These are phyloP conservation scores for Amanita muscaria DNA, from an alignment of 768 basidiomycete genomes.

Conservation along the genomic window DNA sequence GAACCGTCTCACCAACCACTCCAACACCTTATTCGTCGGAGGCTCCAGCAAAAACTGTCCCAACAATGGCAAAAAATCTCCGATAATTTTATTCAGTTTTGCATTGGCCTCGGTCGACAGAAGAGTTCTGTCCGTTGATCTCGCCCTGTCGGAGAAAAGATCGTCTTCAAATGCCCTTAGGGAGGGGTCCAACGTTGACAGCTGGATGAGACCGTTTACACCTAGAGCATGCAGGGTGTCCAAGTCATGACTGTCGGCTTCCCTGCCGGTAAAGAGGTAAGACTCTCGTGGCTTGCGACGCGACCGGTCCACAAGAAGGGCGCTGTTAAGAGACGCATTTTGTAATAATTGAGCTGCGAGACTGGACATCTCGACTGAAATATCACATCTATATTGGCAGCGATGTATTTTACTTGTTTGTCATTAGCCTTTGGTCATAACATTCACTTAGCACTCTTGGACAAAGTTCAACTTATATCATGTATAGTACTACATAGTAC, in stretches of 20 bases:
- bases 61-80: slow-evolving; percentile 56
- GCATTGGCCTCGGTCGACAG: slow-evolving; percentile 52
- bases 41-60: slow-evolving; percentile 77
- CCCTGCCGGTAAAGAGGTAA: slow-evolving; percentile 79
- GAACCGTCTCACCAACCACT: slow-evolving; percentile 93
- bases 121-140: slow-evolving; percentile 69
- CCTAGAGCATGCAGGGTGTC: slow-evolving; percentile 79
- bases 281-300: slow-evolving; percentile 62
- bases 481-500: too few species aligned
- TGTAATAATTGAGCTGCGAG: slow-evolving; percentile 78
- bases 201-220: slow-evolving; percentile 67
- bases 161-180: slow-evolving; percentile 56
- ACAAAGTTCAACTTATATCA: too few species aligned
- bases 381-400: too few species aligned
- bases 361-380: slow-evolving; percentile 30
- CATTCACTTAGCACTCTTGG: too few species aligned
- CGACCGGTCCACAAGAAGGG: slow-evolving; percentile 56
- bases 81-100: slow-evolving; percentile 54
- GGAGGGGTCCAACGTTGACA: slow-evolving; percentile 50
- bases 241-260: slow-evolving; percentile 81
- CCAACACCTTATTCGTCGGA: slow-evolving; percentile 75
- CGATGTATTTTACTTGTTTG: too few species aligned
- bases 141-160: slow-evolving; percentile 76
- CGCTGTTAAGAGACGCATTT: slow-evolving; percentile 69
- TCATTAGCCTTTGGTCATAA: too few species aligned